Evolutionary conservation across 768 basidiomycete genomes (phyloP), one percentile per base, ranked within the genome.

Genomic region (Naematelia aurantialba): DNA sequence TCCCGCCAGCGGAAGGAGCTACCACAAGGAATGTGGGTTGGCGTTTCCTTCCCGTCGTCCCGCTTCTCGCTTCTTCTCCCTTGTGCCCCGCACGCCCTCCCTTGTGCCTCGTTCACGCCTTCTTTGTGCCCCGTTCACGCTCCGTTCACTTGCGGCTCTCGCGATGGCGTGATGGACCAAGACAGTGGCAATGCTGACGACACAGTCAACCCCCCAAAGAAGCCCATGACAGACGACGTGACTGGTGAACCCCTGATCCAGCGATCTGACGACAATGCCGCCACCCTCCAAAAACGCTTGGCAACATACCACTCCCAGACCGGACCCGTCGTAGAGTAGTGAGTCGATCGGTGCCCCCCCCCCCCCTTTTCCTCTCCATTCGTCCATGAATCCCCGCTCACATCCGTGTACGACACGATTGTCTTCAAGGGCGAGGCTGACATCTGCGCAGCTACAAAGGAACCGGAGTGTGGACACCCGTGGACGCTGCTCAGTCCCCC

Each of bases 261-360:
- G 78, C 88, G 96, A 63, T 91, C 92, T 8, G 96, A 99, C 78
- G 96, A 99, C 80, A 99, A 97, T 61, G 89, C 91, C 61, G 91
- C 96, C 77, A 90, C 93, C 12, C 83, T 99, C 54, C 84, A 85
- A 67, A 96, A 92, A 79, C 88, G 96, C 44, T 82, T 99, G 57
- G 67, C 78, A 2, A 85, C 89, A n/a, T 98, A 87, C 82, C 96
- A 99, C 81, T 77, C 82, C 30, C 92, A 96, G 79, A 99, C 96
- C 13, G 89, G 88, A 1, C 94, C 96, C 26, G 96, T 99, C 27
- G 87, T 91, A 14, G 91, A 90, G 46, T 97, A 96, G 34, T 39
- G 17, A 39, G 34, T 39, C 34, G 8, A 39, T n/a, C n/a, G n/a
- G n/a, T n/a, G n/a, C n/a, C n/a, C n/a, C n/a, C n/a, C n/a, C n/a